Evolutionary conservation across 2,329 filamentous ascomycete species (phyloP).

Genomic region (Sphaerulina vaccinii): DNA sequence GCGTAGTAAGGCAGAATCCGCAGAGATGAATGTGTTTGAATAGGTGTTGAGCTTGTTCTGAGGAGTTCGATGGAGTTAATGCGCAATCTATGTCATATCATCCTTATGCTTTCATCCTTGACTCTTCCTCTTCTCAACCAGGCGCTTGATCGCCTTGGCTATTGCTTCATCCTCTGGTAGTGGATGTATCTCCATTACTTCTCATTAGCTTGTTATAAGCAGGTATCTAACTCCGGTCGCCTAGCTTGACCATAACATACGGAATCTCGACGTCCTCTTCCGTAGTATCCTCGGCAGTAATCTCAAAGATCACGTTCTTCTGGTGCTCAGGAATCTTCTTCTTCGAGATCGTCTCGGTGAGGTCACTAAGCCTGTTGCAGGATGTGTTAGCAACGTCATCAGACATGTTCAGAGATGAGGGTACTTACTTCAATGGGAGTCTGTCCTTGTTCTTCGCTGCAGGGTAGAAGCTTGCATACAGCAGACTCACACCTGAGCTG

Average conservation of each 20-base stretch:
- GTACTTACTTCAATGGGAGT: slow-evolving; percentile 64
- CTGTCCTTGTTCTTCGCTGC: slow-evolving; percentile 80
- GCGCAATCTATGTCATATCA: too few relatives aligned
- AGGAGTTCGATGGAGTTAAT: too few relatives aligned
- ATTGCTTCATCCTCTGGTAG: too few relatives aligned
- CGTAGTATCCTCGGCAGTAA: slow-evolving; percentile 82
- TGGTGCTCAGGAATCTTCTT: slow-evolving; percentile 88
- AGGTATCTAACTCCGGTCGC: slow-evolving; percentile 40
- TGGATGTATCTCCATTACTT: too few relatives aligned
- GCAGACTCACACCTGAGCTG: slow-evolving; percentile 91
- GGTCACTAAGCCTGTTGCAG: slow-evolving; percentile 69
- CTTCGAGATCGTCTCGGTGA: slow-evolving; percentile 86
- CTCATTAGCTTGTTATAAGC: too few relatives aligned
- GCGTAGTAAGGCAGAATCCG: too few relatives aligned
- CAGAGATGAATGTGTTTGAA: too few relatives aligned
- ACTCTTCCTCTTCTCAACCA: too few relatives aligned
- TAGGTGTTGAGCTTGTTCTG: too few relatives aligned
- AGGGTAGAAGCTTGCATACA: slow-evolving; percentile 93
- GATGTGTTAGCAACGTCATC: slow-evolving; percentile 22
- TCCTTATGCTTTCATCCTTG: too few relatives aligned
- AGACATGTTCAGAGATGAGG: not conserved
- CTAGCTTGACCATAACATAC: slow-evolving; percentile 85
- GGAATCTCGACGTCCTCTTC: slow-evolving; percentile 96
- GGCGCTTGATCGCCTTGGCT: too few relatives aligned
- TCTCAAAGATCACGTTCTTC: slow-evolving; percentile 94